Evolutionary conservation across 2,329 filamentous ascomycete species (phyloP), one percentile per base, ranked within the genome.

Genomic region (Neophaeococcomyces aloes): DNA sequence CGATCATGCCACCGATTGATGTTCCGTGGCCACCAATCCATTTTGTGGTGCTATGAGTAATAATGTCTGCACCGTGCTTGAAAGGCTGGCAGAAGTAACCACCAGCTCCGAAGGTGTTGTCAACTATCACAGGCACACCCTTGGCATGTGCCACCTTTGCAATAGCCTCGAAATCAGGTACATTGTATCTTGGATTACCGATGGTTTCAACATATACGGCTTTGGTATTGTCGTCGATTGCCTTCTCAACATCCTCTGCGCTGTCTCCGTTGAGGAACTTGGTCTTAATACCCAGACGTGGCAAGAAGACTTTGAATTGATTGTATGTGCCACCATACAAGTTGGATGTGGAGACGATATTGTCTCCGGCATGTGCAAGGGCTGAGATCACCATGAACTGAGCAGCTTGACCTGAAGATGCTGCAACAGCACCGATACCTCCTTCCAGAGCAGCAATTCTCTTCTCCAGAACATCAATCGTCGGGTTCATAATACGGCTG

Each of bases 381-480:
- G 85, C 78, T 25, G 76, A 72, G 58, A 94, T 79, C 45, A 85
- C 71, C 69, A 94, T 86, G 70, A 93, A 93, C 61, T 93, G 86
- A 1, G 86, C 87, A 3, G 83, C 78, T 65, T 93, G 86, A 44
- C 86, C 86, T 1, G 86, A 91, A 0, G 85, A 70, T 33, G 85
- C 74, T 3, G 85, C 61, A 52, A 61, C 48, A 51, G 46, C 50
- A 47, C 61, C 61, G 53, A 85, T 79, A 57, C 91, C 91, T 25
- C 88, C 89, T 67, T 98, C 91, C 13, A 55, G 51, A 13, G 53
- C 53, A 3, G 53, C 53, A 30, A 55, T 49, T 39, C 53, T 47
- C 71, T 95, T 93, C 69, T 98, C 91, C 52, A 98, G 89, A 21
- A 96, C 89, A 65, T 93, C 89, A 54, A 89, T 83, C 0, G 89